Base-by-base conservation (phyloP, 176 grass and related monocot species). In the Triticum dicoccoides region DNA sequence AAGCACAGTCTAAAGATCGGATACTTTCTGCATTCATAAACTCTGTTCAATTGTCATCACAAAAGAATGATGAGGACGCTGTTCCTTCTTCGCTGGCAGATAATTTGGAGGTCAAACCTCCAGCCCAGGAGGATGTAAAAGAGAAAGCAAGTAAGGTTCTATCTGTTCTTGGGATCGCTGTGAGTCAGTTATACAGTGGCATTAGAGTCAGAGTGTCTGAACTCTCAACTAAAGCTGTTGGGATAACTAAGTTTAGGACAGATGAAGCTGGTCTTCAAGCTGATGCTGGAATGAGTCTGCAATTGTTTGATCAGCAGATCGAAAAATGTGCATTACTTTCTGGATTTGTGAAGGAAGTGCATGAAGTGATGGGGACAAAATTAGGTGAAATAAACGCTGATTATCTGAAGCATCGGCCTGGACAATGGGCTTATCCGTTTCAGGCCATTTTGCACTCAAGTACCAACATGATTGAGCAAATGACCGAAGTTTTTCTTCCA, bases 271-370 rank as follows among this genome's bases (percentile, higher is more conserved):
- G 76, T 88, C 82, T 77, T 59, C 89, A 85, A 84, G 82, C 84
- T 76, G 91, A 88, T 80, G 59, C 77, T 87, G 88, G 86, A 68
- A 85, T 74, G 9, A 39, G 83, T 32, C 91, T 90, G 76, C 84
- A 86, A 30, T 77, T 89, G 27, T 95, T 95, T 82, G 83, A 95
- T 75, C 91, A 94, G 85, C 93, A 98, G 68, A 95, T 98, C 70
- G 96, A 98, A 89, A 98, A 90, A 88, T 94, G 93, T 86, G 77
- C 88, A 83, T 81, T 98, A 65, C 54, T 98, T 73, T 88, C 93
- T 38, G 86, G 89, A 44, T 92, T 98, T 94, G 81, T 91, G 65
- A 73, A 87, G 83, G 93, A 98, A 92, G 89, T 95, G 77, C 88
- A 92, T 78, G 86, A 87, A 92, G 69, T 92, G 41, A 76, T 94